Conservation (phyloP, 1,284 basidiomycete genomes). For the Peniophora sp. region DNA sequence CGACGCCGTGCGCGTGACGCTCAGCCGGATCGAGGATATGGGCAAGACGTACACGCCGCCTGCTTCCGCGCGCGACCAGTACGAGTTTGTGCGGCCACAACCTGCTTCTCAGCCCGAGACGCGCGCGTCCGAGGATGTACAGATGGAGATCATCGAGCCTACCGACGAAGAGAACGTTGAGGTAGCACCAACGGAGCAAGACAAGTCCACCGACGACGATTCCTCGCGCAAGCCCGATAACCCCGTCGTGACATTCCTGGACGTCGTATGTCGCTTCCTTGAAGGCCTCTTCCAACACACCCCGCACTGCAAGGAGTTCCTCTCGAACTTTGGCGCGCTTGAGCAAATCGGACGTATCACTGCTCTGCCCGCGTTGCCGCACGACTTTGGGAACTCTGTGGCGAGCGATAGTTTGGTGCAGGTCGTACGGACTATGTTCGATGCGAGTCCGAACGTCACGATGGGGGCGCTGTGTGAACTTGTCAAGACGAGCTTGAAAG, state of each 20-base stretch:
- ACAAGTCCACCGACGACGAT: not conserved
- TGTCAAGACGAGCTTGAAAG: slow-evolving; percentile 64
- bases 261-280: slow-evolving; percentile 74
- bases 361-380: slow-evolving; percentile 81
- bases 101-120: not conserved
- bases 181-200: not conserved
- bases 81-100: slow-evolving; percentile 37
- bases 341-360: slow-evolving; percentile 73
- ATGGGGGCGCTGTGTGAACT: slow-evolving; percentile 67
- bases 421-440: slow-evolving; percentile 83
- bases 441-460: slow-evolving; percentile 76
- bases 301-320: slow-evolving; percentile 88
- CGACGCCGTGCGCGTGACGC: slow-evolving; percentile 60
- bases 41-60: slow-evolving; percentile 55
- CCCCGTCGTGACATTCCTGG: slow-evolving; percentile 66
- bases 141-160: slow-evolving; percentile 41
- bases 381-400: slow-evolving; percentile 80
- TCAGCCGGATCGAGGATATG: slow-evolving; percentile 68
- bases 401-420: slow-evolving; percentile 82
- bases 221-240: slow-evolving; percentile 60
- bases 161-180: not conserved
- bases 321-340: slow-evolving; percentile 70
- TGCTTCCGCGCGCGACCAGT: slow-evolving; percentile 57
- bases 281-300: slow-evolving; percentile 92
- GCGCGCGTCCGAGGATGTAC: slow-evolving; percentile 27